Percentiles rank a stretch among this genome's conserved stretches.
Conservation (phyloP, 177 flowering plant genomes). For the Tripterygium wilfordii region DNA sequence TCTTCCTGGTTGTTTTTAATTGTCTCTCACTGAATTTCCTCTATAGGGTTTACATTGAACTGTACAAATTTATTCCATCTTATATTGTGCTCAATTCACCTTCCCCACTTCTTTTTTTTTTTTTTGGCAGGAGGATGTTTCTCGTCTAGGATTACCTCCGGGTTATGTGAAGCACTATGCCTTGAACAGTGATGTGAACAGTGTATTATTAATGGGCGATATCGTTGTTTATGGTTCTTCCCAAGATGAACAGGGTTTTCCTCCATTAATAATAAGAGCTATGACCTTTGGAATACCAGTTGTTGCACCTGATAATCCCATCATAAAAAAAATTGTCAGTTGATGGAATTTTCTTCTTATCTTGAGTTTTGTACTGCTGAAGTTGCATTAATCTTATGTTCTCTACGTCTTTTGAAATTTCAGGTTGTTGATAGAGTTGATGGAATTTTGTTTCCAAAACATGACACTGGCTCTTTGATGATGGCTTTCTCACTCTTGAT, state of each 20-base stretch:
- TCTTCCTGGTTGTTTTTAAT: too few species aligned
- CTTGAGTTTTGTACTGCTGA: too few species aligned
- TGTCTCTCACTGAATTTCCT: too few species aligned
- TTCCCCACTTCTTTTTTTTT: neutral
- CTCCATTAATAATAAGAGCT: constrained; percentile 75
- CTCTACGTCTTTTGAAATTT: constrained; percentile 12
- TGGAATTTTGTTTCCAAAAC: constrained; percentile 54
- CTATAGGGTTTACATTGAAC: too few species aligned
- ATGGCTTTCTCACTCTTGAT: constrained; percentile 65
- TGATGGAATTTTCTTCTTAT: too few species aligned
- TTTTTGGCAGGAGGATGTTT: constrained; percentile 58
- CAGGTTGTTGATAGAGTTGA: constrained; percentile 82
- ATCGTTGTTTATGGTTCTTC: constrained; percentile 83
- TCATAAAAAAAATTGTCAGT: constrained; percentile 76
- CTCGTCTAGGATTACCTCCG: constrained; percentile 57
- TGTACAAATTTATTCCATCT: neutral
- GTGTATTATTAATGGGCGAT: constrained; percentile 73
- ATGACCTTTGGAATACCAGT: constrained; percentile 87
- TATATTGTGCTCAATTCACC: neutral
- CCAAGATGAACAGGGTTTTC: constrained; percentile 85
- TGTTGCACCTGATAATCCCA: constrained; percentile 71
- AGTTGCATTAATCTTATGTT: too few species aligned
- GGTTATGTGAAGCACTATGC: constrained; percentile 78
- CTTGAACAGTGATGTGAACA: constrained; percentile 57
- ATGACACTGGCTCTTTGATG: constrained; percentile 58